Base-by-base conservation (phyloP, 805 yeast species). In the Schwanniomyces polymorphus region DNA sequence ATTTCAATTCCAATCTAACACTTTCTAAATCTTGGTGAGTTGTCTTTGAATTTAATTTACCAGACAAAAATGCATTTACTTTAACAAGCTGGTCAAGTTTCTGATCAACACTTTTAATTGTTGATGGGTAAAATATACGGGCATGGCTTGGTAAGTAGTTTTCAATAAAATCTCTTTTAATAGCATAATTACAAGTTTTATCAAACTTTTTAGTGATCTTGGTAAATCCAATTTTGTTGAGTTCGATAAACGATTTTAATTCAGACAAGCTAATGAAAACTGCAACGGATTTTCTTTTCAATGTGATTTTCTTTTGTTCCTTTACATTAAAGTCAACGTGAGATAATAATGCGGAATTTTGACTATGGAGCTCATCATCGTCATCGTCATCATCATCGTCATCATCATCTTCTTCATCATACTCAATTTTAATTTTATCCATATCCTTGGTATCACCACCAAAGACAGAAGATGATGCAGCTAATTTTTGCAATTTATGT, bases 201-300 rank as follows among this genome's bases (percentile, higher is more conserved):
- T 94, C 97, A 64, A 89, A 94, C 67, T 92, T 92, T 65, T 92
- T 92, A 54, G 91, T 76, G 37, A 92, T 91, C 67, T 92, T 92
- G 43, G 88, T 79, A 65, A 92, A 88, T 2, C 97, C 98, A 21
- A 96, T 88, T 54, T 77, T 79, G 73, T 92, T 92, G 54, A 94
- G 74, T 59, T 91, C 96, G 43, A 88, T 76, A 62, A 72, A 92
- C 9, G 96, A 88, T 57, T 86, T 83, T 54, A 92, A 75, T 65
- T 92, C 98, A 7, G 91, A 85, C 17, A 91, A 70, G 16, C 80
- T 72, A 3, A 92, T 92, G 69, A 82, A 92, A 37, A 83, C 67
- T 3, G 85, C 78, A 38, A 83, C 75, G 7, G 86, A 64, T 48
- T 91, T 72, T 58, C 84, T 84, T 65, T 84, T 86, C 53, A 88